These are phyloP conservation scores for Allomyces macrogynus DNA, from an alignment of 192 early-diverging fungal genomes.

Conservation along the genomic window DNA sequence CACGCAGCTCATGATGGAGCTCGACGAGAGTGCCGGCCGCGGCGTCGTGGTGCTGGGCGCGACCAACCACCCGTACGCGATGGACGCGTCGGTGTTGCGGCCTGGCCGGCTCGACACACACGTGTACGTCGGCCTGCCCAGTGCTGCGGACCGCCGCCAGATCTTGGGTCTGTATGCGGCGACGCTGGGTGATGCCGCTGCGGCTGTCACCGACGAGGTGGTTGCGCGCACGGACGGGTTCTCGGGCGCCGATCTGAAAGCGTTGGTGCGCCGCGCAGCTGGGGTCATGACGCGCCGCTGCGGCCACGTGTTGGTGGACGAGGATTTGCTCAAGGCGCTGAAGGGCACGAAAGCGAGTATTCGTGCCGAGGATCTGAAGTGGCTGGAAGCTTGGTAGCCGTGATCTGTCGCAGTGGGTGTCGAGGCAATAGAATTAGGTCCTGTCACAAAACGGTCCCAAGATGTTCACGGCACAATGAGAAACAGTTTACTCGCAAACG, in stretches of 20 bases:
- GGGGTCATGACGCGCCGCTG: neutral
- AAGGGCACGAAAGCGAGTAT: too few species aligned
- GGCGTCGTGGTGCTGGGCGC: constrained; percentile 62
- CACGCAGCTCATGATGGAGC: constrained; percentile 54
- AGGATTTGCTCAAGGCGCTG: too few species aligned
- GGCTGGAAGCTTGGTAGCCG: too few species aligned
- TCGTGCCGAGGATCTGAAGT: too few species aligned
- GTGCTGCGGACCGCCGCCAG: constrained; percentile 23
- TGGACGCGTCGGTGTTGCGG: constrained; percentile 56
- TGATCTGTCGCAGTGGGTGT: too few species aligned
- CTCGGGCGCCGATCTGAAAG: constrained; percentile 50
- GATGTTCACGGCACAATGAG: too few species aligned
- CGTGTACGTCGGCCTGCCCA: constrained; percentile 49
- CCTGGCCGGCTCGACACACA: constrained; percentile 69
- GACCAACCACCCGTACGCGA: constrained; percentile 55
- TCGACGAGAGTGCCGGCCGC: constrained; percentile 37
- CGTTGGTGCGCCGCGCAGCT: constrained; percentile 18
- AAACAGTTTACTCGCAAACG: too few species aligned
- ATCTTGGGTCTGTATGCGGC: constrained; percentile 36
- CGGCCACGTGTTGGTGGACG: neutral
- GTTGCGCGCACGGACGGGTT: constrained; percentile 24
- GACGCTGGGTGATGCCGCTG: constrained; percentile 10
- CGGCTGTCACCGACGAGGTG: constrained; percentile 17
- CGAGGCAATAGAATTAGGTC: too few species aligned
- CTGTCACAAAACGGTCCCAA: too few species aligned